These are phyloP conservation scores for Zoysia matrella DNA, from an alignment of 202 grass and related monocot genomes.

Conservation along the genomic window DNA sequence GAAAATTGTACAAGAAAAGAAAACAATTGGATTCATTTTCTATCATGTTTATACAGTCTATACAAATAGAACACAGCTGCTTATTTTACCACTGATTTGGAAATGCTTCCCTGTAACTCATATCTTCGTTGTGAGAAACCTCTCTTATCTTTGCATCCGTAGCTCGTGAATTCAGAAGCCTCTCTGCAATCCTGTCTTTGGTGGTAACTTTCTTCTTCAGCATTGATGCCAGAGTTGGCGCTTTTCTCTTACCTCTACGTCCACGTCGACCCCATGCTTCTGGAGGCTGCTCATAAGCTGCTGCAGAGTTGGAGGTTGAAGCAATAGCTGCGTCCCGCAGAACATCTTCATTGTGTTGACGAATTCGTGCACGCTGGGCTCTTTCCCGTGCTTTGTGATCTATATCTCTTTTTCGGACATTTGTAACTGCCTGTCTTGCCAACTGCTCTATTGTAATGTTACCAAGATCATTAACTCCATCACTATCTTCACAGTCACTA, in stretches of 20 bases:
- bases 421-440: slow-evolving; percentile 65
- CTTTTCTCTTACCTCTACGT: slow-evolving; percentile 56
- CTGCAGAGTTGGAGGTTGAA: slow-evolving; percentile 74
- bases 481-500: slow-evolving; percentile 15
- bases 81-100: slow-evolving; percentile 75
- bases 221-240: slow-evolving; percentile 78
- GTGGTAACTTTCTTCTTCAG: slow-evolving; percentile 84
- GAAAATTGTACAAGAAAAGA: background rate
- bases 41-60: slow-evolving; percentile 9
- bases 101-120: slow-evolving; percentile 79
- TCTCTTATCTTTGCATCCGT: slow-evolving; percentile 60
- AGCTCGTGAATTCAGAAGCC: slow-evolving; percentile 61
- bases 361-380: slow-evolving; percentile 63
- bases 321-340: slow-evolving; percentile 78
- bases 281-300: slow-evolving; percentile 58
- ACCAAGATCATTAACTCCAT: slow-evolving; percentile 32
- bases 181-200: slow-evolving; percentile 84
- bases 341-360: slow-evolving; percentile 84
- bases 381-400: slow-evolving; percentile 65
- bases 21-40: background rate
- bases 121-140: slow-evolving; percentile 56
- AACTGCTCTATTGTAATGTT: slow-evolving; percentile 55
- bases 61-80: slow-evolving; percentile 14
- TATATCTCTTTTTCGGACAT: slow-evolving; percentile 68
- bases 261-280: slow-evolving; percentile 34